These are phyloP conservation scores for Gigaspora rosea DNA, from an alignment of 192 early-diverging fungal genomes.

Conservation along the genomic window DNA sequence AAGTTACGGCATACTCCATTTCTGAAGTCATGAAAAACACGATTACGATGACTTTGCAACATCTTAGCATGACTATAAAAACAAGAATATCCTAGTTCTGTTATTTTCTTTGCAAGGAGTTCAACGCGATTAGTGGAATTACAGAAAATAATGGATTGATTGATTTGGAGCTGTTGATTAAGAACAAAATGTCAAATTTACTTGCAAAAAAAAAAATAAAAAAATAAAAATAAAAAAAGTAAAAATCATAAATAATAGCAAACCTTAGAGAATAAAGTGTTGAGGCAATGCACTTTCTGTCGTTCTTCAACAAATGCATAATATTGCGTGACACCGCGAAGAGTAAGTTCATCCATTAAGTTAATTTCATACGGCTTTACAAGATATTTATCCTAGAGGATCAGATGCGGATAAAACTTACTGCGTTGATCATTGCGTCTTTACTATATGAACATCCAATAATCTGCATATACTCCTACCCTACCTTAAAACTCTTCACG, in stretches of 20 bases:
- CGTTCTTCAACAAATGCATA: slow-evolving; percentile 99
- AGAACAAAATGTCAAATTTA: neutral
- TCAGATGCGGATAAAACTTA: neutral
- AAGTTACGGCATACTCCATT: slow-evolving; percentile 97
- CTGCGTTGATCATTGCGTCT: too few species aligned
- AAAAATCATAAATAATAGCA: neutral
- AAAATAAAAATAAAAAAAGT: neutral
- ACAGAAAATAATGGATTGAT: slow-evolving; percentile 99
- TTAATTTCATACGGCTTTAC: slow-evolving; percentile 98
- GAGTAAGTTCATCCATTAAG: slow-evolving; percentile 98
- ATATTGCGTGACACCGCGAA: slow-evolving; percentile 98
- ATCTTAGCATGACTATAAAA: slow-evolving; percentile 99
- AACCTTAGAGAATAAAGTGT: slow-evolving; percentile 93
- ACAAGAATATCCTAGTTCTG: slow-evolving; percentile 99
- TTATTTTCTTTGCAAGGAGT: slow-evolving; percentile 98
- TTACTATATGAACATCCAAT: too few species aligned
- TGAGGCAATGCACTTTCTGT: slow-evolving; percentile 97
- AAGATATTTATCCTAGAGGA: slow-evolving; percentile 79
- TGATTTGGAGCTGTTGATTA: slow-evolving; percentile 87
- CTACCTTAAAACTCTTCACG: slow-evolving; percentile 91
- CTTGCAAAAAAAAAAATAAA: neutral
- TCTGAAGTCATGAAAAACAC: slow-evolving; percentile 99
- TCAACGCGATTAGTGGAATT: slow-evolving; percentile 99
- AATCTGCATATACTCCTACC: neutral
- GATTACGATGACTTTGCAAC: slow-evolving; percentile 97